Evolutionary conservation across 768 basidiomycete species (phyloP), one percentile per base, ranked within the genome.

Genomic region (Exsudoporus frostii): DNA sequence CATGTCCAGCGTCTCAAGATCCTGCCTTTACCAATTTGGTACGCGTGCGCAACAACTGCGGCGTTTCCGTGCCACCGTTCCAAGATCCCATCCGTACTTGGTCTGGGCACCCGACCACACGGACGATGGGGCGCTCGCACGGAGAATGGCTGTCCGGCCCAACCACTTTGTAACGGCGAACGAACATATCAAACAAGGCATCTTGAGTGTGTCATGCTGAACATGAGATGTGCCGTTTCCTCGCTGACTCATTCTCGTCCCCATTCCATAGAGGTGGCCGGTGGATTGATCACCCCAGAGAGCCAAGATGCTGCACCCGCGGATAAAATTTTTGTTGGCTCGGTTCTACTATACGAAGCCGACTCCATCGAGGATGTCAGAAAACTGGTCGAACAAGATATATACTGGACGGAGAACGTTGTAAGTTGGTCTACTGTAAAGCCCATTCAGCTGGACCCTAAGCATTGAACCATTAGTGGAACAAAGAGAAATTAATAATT

Each of bases 91-190:
- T 1, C 33, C 59, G 2, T 69, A 59, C 65, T 58, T 85, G 48
- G 80, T 89, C 29, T 87, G 81, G 59, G 84, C 85, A 2, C 86
- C 85, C 3, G 87, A 89, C 64, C 79, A 76, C 60, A 79, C 79
- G 13, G 82, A 85, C 49, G 74, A 76, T 45, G 85, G 77, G 4
- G 79, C 81, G 4, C 76, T 82, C 39, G 74, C 74, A 20, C 76
- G 78, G n/a, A 76, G 87, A 30, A 70, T 85, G 55, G 73, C 76
- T 2, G 82, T 87, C 6, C 74, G 87, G 33, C 58, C 71, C 4
- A 58, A 67, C 36, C 88, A 90, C 65, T 64, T 86, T 8, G 74
- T 71, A 37, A 70, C 54, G 14, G 79, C 79, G 13, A 74, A 76
- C 48, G 65, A 68, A 22, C 61, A 67, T 13, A 72, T 78, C 55